Evolutionary conservation across 2,329 filamentous ascomycete species (phyloP).

Genomic region (Epichloe elymi): DNA sequence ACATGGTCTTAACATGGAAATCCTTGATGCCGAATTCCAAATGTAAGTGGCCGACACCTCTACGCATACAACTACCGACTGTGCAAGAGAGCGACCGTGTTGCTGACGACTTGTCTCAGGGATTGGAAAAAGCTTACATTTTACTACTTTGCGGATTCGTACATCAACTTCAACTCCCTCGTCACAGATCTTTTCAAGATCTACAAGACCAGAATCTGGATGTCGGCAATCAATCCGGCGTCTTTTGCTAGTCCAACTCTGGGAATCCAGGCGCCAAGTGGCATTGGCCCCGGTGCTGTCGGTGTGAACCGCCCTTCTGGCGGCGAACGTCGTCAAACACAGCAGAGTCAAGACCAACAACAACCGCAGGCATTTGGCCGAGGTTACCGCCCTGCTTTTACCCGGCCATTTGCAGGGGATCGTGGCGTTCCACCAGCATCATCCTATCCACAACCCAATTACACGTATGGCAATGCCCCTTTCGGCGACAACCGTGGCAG

Average conservation of each 20-base stretch:
- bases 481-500: constrained; percentile 21
- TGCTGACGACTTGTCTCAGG: constrained; percentile 35
- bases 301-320: constrained; percentile 36
- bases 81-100: neutral
- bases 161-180: constrained; percentile 98
- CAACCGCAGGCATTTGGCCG: constrained; percentile 25
- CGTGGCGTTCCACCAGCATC: constrained; percentile 25
- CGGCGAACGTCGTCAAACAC: constrained; percentile 35
- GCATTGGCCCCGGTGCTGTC: constrained; percentile 53
- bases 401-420: constrained; percentile 28
- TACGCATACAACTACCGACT: too few species aligned
- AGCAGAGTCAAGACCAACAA: constrained; percentile 22
- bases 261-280: constrained; percentile 56
- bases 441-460: constrained; percentile 22
- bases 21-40: constrained; percentile 95
- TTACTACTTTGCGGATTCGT: constrained; percentile 95
- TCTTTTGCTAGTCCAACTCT: constrained; percentile 75
- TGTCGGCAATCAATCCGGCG: constrained; percentile 96
- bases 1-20: constrained; percentile 94
- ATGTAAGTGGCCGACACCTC: constrained; percentile 53
- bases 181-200: constrained; percentile 98
- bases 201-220: constrained; percentile 99
- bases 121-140: constrained; percentile 99
- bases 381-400: constrained; percentile 30
- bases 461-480: constrained; percentile 20